A percentile compares a stretch with the other conserved stretches of the same genome.
These are phyloP conservation scores for Royoungia palumana DNA, from an alignment of 768 basidiomycete genomes.

Conservation along the genomic window DNA sequence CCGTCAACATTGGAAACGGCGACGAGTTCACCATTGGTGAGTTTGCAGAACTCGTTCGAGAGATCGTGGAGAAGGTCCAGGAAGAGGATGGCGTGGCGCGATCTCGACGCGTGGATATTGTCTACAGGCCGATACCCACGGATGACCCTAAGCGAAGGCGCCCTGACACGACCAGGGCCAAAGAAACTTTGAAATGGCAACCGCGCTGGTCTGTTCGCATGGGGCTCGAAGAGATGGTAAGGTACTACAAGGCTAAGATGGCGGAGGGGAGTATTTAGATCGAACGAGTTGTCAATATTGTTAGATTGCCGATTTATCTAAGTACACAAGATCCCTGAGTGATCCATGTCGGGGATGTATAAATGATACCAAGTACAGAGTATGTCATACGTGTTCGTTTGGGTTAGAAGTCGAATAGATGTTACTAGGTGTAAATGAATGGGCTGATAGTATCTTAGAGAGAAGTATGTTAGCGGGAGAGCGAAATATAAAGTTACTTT, in stretches of 20 bases:
- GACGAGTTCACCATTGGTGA: slow-evolving; percentile 96
- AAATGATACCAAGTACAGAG: slow-evolving; percentile 19
- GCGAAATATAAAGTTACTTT: slow-evolving; percentile 15
- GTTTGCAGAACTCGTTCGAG: slow-evolving; percentile 89
- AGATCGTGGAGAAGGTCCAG: slow-evolving; percentile 92
- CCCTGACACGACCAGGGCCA: slow-evolving; percentile 90
- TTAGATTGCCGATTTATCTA: neutral
- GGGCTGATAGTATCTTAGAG: slow-evolving; percentile 11
- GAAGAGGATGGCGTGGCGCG: slow-evolving; percentile 66
- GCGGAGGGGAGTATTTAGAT: slow-evolving; percentile 72
- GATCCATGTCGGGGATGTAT: slow-evolving; percentile 4
- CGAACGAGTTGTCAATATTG: neutral
- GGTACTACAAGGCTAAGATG: slow-evolving; percentile 90
- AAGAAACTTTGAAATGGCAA: slow-evolving; percentile 81
- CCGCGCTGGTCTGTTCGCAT: slow-evolving; percentile 90
- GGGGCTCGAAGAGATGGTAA: slow-evolving; percentile 93
- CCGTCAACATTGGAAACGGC: slow-evolving; percentile 93
- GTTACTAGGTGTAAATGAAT: neutral
- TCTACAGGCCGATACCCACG: slow-evolving; percentile 78
- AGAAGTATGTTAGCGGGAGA: slow-evolving; percentile 7
- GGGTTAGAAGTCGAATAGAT: slow-evolving; percentile 9
- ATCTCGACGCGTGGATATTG: slow-evolving; percentile 55
- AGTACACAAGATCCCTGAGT: neutral
- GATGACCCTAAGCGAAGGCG: slow-evolving; percentile 95
- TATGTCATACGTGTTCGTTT: neutral